Base-by-base conservation (phyloP, 1,284 basidiomycete genomes). In the Apiotrichum domesticum region DNA sequence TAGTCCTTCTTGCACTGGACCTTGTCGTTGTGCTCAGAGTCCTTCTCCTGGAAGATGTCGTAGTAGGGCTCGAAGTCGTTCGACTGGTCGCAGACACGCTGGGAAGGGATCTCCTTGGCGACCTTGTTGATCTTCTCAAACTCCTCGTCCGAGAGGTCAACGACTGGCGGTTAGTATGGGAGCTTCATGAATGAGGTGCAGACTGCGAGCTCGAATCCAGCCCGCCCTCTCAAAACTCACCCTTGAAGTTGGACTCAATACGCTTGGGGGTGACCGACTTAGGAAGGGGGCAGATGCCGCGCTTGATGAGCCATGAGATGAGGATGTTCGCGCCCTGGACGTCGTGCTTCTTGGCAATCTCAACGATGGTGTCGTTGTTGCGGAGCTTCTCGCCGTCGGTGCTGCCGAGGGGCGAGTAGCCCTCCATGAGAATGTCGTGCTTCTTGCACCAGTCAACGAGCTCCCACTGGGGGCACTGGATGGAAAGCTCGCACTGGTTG, bases 401-500 rank as follows among this genome's bases (percentile, higher is more conserved):
- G 35, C 87, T 89, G 51, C 87, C 77, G 3, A 90, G 80, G 9
- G 87, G 88, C 44, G 87, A 88, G 76, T 90, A 90, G 15, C 87
- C 86, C 69, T 89, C 84, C 14, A 89, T 80, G 9, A 87, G 78
- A 51, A 90, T 73, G 44, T 79, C 78, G 60, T 87, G 80, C 56
- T 84, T 71, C 59, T 73, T 61, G 63, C 80, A 57, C 64, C 85
- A 87, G 77, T 84, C 79, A 56, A 90, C 75, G 40, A 94, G 80
- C 65, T 90, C 87, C 1, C 85, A 85, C 73, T 94, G 90, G 15
- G 90, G 87, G 72, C 86, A 85, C 80, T 83, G 88, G 73, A 83
- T 87, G 74, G 82, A 90, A 35, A 92, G 81, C 70, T 93, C 91
- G 52, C 93, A 86, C 71, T 92, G 73, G 68, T 74, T 87, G 58